Conservation (phyloP, 2,329 filamentous ascomycete species). For the Fusarium sublunatum region DNA sequence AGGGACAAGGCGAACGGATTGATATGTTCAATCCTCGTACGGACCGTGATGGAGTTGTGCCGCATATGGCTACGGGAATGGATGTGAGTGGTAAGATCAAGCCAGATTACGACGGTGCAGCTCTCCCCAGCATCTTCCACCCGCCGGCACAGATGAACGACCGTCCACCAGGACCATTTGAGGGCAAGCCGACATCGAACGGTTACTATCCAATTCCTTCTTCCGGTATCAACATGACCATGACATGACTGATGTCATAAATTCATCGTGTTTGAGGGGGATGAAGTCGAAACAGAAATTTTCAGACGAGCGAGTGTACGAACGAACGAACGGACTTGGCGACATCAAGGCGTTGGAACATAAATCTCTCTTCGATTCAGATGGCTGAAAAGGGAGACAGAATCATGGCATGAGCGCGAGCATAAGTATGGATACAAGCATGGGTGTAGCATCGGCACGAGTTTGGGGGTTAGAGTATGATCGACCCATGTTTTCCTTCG, state of each 20-base stretch:
- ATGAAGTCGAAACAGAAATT: neutral
- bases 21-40: slow-evolving; percentile 61
- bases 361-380: neutral
- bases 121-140: slow-evolving; percentile 61
- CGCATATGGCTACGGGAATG: slow-evolving; percentile 48
- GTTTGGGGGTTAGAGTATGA: slow-evolving; percentile 29
- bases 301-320: neutral
- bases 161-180: slow-evolving; percentile 60
- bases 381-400: slow-evolving; percentile 9
- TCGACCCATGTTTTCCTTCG: slow-evolving; percentile 31
- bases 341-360: slow-evolving; percentile 18
- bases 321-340: neutral
- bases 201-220: slow-evolving; percentile 67
- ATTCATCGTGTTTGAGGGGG: neutral
- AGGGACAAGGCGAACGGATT: slow-evolving; percentile 59
- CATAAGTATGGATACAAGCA: slow-evolving; percentile 7
- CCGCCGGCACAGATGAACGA: slow-evolving; percentile 53
- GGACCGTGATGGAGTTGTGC: slow-evolving; percentile 50
- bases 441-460: slow-evolving; percentile 30
- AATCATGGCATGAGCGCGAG: slow-evolving; percentile 6
- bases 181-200: slow-evolving; percentile 62
- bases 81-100: slow-evolving; percentile 59
- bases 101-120: slow-evolving; percentile 58
- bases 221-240: slow-evolving; percentile 60
- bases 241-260: slow-evolving; percentile 38